Evolutionary conservation across 805 yeast genomes (phyloP), one percentile per base, ranked within the genome.

Genomic region (Barnettozyma wickerhamii): DNA sequence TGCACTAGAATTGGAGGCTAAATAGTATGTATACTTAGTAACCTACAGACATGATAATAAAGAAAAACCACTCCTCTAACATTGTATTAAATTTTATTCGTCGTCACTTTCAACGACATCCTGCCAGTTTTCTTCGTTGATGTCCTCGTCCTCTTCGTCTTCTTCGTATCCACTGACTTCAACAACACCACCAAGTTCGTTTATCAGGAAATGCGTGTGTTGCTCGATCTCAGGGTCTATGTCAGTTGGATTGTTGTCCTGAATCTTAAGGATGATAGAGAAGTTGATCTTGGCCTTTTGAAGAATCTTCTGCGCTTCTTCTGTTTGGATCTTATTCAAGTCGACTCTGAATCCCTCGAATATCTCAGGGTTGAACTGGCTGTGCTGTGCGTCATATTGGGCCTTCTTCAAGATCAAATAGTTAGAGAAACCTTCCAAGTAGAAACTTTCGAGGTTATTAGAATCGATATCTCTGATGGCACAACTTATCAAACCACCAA

Each of bases 381-480:
- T 40, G 19, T 41, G 19, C 7, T 20, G 19, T 10, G 23, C 4
- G 27, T 53, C 47, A 35, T 51, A 56, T 36, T 48, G 54, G 3
- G 45, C 57, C 60, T 37, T 62, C 45, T 70, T 65, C n/a, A 73
- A 66, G 14, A 64, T 60, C 38, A 84, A 63, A 47, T 78, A 68
- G 54, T 81, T 72, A 0, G 93, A 79, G 53, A 90, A 77, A 0
- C 93, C 95, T 55, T 87, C 95, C 48, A 89, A 65, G 59, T 93
- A 93, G 56, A 75, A 84, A 30, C 82, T 73, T 54, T 93, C 98
- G 42, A 87, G 68, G 46, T 87, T 78, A 52, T 80, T 82, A 52
- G 91, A 97, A 63, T 91, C 89, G 34, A 91, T 75, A 45, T 84
- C 91, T 52, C 82, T 81, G 14, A 82, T 70, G 19, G 73, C 72